Conservation (phyloP, 805 yeast species). For the Cyberlindnera veronae region DNA sequence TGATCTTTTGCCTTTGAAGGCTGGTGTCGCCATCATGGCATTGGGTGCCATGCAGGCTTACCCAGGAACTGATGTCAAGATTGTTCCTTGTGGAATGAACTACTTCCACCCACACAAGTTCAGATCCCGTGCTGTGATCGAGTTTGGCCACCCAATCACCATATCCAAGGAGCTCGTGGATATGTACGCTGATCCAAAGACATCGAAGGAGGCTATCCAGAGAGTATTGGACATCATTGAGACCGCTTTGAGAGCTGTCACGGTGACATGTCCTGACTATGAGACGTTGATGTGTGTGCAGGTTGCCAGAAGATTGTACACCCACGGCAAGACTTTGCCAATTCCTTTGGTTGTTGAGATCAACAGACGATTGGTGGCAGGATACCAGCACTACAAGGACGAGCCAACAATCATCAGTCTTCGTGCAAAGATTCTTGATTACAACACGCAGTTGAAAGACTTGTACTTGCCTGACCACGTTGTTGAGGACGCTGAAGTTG, state of each 20-base stretch:
- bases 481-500: conserved; percentile 50
- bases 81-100: conserved; percentile 97
- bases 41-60: conserved; percentile 84
- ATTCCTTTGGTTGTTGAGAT: conserved; percentile 83
- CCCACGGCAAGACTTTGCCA: conserved; percentile 71
- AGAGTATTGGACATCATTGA: conserved; percentile 69
- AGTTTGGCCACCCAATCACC: conserved; percentile 85
- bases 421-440: conserved; percentile 59
- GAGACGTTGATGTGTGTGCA: conserved; percentile 94
- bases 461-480: conserved; percentile 55
- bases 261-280: conserved; percentile 89
- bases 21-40: conserved; percentile 98
- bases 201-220: conserved; percentile 67
- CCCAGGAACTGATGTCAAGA: conserved; percentile 72
- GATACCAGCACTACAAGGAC: conserved; percentile 70
- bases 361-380: conserved; percentile 81
- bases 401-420: conserved; percentile 63
- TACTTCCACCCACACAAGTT: conserved; percentile 95
- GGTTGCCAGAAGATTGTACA: conserved; percentile 87
- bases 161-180: conserved; percentile 59
- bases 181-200: conserved; percentile 59
- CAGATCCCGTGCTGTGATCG: conserved; percentile 92
- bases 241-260: conserved; percentile 78
- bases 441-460: conserved; percentile 61
- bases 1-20: conserved; percentile 85